Percentiles rank a stretch among this genome's conserved stretches.
Evolutionary conservation across 2,329 filamentous ascomycete genomes (phyloP).

Genomic region (Aspergillus awamori): DNA sequence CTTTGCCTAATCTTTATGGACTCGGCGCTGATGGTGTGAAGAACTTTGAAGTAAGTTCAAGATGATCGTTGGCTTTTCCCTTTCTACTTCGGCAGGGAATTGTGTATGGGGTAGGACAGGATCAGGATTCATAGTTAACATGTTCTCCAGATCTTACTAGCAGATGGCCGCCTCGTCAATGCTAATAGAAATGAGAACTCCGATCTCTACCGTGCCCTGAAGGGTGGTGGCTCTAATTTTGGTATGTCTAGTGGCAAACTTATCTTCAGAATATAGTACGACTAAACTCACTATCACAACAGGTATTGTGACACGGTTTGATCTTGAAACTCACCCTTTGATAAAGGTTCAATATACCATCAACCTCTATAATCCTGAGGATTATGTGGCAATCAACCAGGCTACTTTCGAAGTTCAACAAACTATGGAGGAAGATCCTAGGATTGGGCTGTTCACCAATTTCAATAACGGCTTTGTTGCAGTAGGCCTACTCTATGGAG

Average conservation of each 20-base stretch:
- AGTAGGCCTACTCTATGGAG: constrained; percentile 16
- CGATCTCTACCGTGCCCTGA: constrained; percentile 36
- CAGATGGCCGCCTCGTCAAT: constrained; percentile 7
- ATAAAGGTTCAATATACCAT: constrained; percentile 2
- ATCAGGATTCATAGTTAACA: no score
- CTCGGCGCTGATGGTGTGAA: neutral
- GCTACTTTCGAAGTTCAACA: neutral
- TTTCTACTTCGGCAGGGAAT: no score
- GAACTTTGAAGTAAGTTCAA: neutral
- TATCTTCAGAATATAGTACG: fast-evolving
- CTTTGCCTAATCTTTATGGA: neutral
- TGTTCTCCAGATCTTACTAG: constrained; percentile 18
- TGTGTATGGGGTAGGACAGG: no score
- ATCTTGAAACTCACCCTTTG: neutral
- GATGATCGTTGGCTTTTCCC: no score
- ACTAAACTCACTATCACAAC: neutral
- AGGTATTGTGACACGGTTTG: constrained; percentile 8
- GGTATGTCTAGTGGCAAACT: constrained; percentile 17
- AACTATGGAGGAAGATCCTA: constrained; percentile 3
- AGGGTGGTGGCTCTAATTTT: constrained; percentile 34
- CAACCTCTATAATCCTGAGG: neutral
- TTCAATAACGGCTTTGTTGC: constrained; percentile 18
- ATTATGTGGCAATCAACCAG: neutral
- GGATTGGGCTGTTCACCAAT: constrained; percentile 17
- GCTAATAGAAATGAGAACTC: constrained; percentile 15